phyloP scores from a whole-genome alignment of 2,329 filamentous ascomycete species.

The Fusarium circinatum region DNA sequence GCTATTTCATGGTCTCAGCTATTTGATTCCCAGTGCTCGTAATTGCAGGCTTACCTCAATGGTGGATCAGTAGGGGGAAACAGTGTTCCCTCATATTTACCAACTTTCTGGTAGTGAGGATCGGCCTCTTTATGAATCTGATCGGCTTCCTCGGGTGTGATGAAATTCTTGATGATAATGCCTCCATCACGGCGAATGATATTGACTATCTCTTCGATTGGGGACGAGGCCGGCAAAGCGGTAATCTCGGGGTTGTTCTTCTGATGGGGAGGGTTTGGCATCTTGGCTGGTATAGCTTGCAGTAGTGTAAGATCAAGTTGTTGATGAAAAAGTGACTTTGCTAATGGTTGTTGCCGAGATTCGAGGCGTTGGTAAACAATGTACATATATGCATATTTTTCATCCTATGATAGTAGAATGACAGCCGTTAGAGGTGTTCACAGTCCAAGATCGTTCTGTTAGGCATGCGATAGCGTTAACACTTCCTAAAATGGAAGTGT shows the following conservation, averaged over 20 bases:
- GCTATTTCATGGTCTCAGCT: accelerated
- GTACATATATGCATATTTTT: too few species aligned
- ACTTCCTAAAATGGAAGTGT: too few species aligned
- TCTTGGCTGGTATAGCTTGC: background rate
- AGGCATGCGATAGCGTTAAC: too few species aligned
- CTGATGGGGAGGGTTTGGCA: background rate
- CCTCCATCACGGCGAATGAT: background rate
- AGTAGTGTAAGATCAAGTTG: background rate
- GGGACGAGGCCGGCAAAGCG: background rate
- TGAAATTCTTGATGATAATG: background rate
- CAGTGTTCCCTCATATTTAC: background rate
- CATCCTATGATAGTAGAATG: accelerated
- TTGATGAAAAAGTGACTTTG: too few species aligned
- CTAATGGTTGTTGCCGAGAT: too few species aligned
- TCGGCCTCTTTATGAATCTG: background rate
- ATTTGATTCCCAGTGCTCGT: accelerated
- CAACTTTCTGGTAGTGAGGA: background rate
- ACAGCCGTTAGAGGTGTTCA: too few species aligned
- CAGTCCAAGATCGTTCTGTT: too few species aligned
- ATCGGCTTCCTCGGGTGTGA: background rate
- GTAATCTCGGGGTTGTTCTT: background rate
- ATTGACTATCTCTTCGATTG: background rate
- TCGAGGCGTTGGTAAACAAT: too few species aligned
- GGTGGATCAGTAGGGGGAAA: background rate
- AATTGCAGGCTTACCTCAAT: background rate